phyloP scores from a whole-genome alignment of 805 yeast genomes.

The Starmerella apicola region DNA sequence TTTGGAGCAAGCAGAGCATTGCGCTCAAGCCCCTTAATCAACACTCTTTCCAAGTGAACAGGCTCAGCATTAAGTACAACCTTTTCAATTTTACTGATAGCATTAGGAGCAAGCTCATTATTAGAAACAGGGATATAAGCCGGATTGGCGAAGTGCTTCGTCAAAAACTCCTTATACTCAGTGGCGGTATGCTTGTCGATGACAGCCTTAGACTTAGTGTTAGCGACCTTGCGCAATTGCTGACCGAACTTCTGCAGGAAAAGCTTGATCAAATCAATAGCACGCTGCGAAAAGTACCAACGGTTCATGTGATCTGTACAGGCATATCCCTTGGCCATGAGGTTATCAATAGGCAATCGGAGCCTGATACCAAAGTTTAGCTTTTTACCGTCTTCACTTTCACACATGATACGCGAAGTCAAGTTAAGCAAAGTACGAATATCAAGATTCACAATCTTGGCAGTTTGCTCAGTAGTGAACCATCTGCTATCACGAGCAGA shows the following conservation, averaged over 20 bases:
- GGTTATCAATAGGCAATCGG: conserved; percentile 66
- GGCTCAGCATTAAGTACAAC: conserved; percentile 17
- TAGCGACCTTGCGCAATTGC: conserved; percentile 9
- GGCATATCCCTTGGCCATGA: conserved; percentile 82
- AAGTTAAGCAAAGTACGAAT: conserved; percentile 63
- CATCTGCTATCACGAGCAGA: conserved; percentile 50
- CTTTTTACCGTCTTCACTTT: conserved; percentile 33
- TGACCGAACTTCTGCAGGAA: conserved; percentile 52
- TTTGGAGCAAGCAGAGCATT: conserved; percentile 69
- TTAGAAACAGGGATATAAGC: conserved; percentile 57
- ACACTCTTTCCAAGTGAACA: conserved; percentile 34
- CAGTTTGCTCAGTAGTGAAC: conserved; percentile 51
- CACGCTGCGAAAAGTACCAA: conserved; percentile 78
- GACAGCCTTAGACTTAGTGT: conserved; percentile 25
- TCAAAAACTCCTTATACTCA: conserved; percentile 31
- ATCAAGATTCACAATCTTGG: conserved; percentile 43
- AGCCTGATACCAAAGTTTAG: conserved; percentile 70
- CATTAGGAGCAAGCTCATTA: conserved; percentile 57
- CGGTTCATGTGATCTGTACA: conserved; percentile 41
- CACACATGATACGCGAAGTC: conserved; percentile 59
- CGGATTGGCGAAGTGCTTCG: conserved; percentile 29
- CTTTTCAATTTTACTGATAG: conserved; percentile 56
- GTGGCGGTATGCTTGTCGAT: conserved; percentile 24
- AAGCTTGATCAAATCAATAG: conserved; percentile 50
- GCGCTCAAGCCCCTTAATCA: conserved; percentile 69